Conservation (phyloP, 176 grass and related monocot species). For the Alopecurus myosuroides region DNA sequence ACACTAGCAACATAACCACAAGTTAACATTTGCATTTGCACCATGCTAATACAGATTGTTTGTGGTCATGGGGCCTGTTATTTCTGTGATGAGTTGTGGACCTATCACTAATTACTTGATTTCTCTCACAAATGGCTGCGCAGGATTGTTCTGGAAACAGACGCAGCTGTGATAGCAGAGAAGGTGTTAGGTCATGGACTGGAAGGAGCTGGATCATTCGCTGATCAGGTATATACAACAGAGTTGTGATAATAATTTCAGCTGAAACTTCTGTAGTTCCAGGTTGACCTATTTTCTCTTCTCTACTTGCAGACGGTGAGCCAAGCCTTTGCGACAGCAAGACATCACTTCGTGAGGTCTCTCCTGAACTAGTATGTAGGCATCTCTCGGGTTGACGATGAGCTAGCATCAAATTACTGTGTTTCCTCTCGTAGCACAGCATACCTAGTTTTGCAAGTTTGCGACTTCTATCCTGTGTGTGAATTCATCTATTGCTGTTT, state of each 20-base stretch:
- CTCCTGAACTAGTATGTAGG: conserved; percentile 49
- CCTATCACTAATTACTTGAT: neutral
- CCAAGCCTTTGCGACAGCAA: conserved; percentile 58
- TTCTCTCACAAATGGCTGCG: neutral
- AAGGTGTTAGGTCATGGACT: conserved; percentile 50
- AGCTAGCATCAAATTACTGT: neutral
- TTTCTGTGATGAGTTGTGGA: neutral
- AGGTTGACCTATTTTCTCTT: conserved; percentile 17
- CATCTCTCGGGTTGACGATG: neutral
- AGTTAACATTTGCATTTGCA: neutral
- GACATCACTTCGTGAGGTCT: conserved; percentile 69
- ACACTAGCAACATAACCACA: neutral
- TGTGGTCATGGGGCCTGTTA: neutral
- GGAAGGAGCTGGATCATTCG: conserved; percentile 40
- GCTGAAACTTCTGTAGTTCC: neutral
- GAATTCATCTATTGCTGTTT: neutral
- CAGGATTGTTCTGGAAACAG: conserved; percentile 82
- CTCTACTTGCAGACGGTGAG: conserved; percentile 44
- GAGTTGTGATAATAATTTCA: neutral
- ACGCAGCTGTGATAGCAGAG: conserved; percentile 45
- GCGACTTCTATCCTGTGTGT: neutral
- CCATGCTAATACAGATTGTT: neutral
- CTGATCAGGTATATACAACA: conserved; percentile 55
- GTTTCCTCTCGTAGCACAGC: neutral
- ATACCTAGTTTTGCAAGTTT: neutral